Base-by-base conservation (phyloP, 1,284 basidiomycete genomes). In the Neotropicomus parvogracilis region DNA sequence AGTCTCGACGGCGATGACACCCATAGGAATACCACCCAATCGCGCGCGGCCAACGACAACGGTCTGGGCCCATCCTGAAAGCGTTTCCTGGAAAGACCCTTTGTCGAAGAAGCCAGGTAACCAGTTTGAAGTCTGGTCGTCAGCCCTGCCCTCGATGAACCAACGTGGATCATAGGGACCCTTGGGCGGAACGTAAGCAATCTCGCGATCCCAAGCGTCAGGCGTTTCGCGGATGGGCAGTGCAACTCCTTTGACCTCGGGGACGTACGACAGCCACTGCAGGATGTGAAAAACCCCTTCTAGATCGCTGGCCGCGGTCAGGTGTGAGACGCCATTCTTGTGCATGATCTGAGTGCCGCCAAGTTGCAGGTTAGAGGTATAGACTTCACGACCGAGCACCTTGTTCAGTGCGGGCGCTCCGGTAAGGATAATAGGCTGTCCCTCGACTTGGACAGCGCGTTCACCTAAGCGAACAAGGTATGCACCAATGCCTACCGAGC, bases 331-430 rank as follows among this genome's bases (percentile, higher is more conserved):
- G 73, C 97, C 97, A 66, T 98, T 98, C 81, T 95, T 95, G 82
- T 94, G 90, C 94, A 98, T 97, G 75, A 98, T 99, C 64, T 95
- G 91, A 31, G 97, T 98, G 52, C 97, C 97, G 64, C 97, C 97
- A 53, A 99, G 90, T 72, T 99, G 97, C 62, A 99, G 71, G 72
- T 99, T 99, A 50, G 93, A 97, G 11, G 97, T 98, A 72, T 99
- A 99, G 34, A 99, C 97, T 70, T 99, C 97, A 48, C 97, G 91
- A 55, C 97, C 97, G 43, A 99, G 85, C 4, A 99, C 95, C 76
- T 99, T 99, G 81, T 99, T 99, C 61, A 99, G 83, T 6, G 97
- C 97, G 28, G 85, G 83, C 36, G 95, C 95, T 64, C 97, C 97
- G 12, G 97, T 99, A 53, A 99, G 83, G 69, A 99, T 99, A 74